phyloP scores from a whole-genome alignment of 1,284 basidiomycete genomes.

The Ceratobasidium sp. region DNA sequence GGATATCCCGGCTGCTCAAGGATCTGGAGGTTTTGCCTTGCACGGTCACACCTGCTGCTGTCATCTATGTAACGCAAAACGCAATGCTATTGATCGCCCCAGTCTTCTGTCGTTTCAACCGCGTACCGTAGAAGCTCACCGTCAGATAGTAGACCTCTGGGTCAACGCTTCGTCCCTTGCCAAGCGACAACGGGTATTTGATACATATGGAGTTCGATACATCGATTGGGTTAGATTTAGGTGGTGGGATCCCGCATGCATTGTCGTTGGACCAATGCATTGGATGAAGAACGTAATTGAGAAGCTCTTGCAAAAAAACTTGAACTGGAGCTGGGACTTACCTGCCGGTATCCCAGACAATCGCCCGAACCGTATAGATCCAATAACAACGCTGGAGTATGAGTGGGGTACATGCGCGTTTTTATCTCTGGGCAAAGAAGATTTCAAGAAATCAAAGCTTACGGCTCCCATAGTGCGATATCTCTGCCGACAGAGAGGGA shows the following conservation, averaged over 20 bases:
- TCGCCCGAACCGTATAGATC: not conserved
- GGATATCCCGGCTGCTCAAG: constrained; percentile 54
- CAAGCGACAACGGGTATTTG: not conserved
- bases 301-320: not conserved
- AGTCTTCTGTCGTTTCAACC: not conserved
- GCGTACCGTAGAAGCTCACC: not conserved
- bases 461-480: not conserved
- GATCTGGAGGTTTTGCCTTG: constrained; percentile 47
- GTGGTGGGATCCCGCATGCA: constrained; percentile 56
- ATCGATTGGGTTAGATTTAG: constrained; percentile 53
- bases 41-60: not conserved
- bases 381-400: not conserved
- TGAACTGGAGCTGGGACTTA: not conserved
- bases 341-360: not conserved
- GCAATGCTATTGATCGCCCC: not conserved
- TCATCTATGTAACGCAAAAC: not conserved
- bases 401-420: not conserved
- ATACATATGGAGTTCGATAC: constrained; percentile 50
- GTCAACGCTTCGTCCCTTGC: not conserved
- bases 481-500: not conserved
- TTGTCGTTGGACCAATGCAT: constrained; percentile 57
- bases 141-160: not conserved
- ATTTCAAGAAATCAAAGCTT: not conserved
- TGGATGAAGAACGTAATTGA: not conserved
- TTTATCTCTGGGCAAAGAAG: not conserved